A percentile compares a stretch with the other conserved stretches of the same genome.
Conservation (phyloP, 495 filamentous ascomycete genomes). For the Neurospora tetrasperma region DNA sequence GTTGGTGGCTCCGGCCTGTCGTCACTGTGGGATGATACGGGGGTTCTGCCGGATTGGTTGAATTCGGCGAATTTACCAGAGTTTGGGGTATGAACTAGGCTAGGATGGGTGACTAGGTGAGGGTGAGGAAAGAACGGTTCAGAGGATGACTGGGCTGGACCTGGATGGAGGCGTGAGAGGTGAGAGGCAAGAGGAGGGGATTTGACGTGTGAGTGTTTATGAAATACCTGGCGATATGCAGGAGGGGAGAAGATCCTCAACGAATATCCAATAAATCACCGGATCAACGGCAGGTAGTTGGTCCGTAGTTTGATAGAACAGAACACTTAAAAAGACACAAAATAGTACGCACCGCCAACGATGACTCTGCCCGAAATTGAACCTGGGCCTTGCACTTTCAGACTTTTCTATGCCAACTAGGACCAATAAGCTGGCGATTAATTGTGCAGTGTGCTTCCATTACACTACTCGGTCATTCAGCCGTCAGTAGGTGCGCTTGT, state of each 20-base stretch:
- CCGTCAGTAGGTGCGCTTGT: neutral
- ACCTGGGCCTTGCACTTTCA: neutral
- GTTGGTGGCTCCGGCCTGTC: neutral
- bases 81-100: constrained; percentile 18
- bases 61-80: constrained; percentile 44
- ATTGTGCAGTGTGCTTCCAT: neutral
- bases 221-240: neutral
- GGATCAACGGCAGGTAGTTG: too few relatives aligned
- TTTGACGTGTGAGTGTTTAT: neutral
- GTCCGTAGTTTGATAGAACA: too few relatives aligned
- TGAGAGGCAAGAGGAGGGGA: neutral
- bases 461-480: neutral
- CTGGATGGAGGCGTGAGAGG: neutral
- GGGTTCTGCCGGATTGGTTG: constrained; percentile 46
- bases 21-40: constrained; percentile 38
- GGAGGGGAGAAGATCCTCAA: neutral
- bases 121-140: neutral
- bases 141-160: neutral
- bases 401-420: neutral
- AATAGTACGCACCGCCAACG: neutral
- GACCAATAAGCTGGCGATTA: neutral
- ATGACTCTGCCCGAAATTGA: neutral
- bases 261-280: too few relatives aligned
- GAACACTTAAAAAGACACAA: too few relatives aligned
- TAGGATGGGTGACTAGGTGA: too few relatives aligned